Base-by-base conservation (phyloP, 306 rosid genomes). In the Begonia masoniana region DNA sequence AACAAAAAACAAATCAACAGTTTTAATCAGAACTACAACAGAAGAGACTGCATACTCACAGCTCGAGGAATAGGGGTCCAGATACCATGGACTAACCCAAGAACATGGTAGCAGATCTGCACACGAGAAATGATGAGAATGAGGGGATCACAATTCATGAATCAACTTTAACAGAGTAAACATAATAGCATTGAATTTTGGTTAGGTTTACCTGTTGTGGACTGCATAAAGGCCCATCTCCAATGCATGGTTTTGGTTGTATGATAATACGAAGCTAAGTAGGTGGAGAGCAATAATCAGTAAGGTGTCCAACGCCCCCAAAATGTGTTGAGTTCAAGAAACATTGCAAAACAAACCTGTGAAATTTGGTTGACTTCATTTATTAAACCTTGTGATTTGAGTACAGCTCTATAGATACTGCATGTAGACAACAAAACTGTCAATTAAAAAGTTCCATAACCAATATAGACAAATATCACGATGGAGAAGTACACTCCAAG, bases 11-110 rank as follows among this genome's bases (percentile, higher is more conserved):
- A 52, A 11, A 16, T 15, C 16, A 16, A 7, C 31, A 15, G 13
- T 15, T 56, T 21, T 47, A 10, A 6, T 15, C n/a, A 23, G 42
- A 69, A 49, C 64, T 47, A 55, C 57, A 68, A 66, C 68, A 63
- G 58, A 80, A 68, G 61, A 58, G 45, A 55, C 55, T 42, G 62
- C 54, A 76, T 17, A 81, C 95, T 46, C 77, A 92, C 99, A 68
- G 94, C 75, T 79, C 96, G 81, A 74, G 99, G 99, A 75, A 86
- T 72, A 50, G 99, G 99, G 56, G 88, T 92, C 99, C 99, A 92
- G 64, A 92, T 72, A 71, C 88, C 95, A 72, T 92, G 96, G 45
- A 92, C 79, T 74, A 86, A 63, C 55, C 99, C 99, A 62, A 92
- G 79, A 66, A 86, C 85, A 78, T 92, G 96, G 68, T 92, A 92